These are phyloP conservation scores for Effrenium voratum DNA, from an alignment of 73 alveolate genomes.

Conservation along the genomic window DNA sequence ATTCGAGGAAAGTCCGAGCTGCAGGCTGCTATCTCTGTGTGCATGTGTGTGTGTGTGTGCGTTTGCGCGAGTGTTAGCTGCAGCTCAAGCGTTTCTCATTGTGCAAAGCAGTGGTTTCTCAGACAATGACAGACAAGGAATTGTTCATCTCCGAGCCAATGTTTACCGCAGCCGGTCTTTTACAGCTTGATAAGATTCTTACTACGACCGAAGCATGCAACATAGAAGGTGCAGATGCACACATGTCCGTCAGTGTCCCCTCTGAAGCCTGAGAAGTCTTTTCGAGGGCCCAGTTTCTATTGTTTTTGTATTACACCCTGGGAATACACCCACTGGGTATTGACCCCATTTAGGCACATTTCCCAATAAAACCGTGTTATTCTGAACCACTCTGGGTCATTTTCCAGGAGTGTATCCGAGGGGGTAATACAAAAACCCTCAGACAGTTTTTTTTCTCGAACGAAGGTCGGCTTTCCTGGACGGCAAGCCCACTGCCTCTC, in stretches of 20 bases:
- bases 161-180: too few species aligned
- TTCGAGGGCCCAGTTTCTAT: not conserved
- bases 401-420: not conserved
- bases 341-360: not conserved
- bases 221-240: too few species aligned
- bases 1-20: too few species aligned
- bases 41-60: too few species aligned
- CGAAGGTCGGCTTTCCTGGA: slow-evolving; percentile 17
- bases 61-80: not conserved
- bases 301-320: not conserved
- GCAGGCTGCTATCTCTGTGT: too few species aligned
- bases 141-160: too few species aligned
- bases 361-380: not conserved
- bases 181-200: too few species aligned
- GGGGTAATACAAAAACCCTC: not conserved
- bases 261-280: too few species aligned
- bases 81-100: too few species aligned
- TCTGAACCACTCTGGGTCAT: not conserved
- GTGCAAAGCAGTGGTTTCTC: not conserved
- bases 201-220: too few species aligned
- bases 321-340: not conserved
- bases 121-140: not conserved
- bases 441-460: not conserved
- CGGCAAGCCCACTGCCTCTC: not conserved
- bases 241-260: too few species aligned